A percentile compares a stretch with the other conserved stretches of the same genome.
Conservation (phyloP, 306 rosid genomes). For the apple (Malus domestica) region ASM211411v1 NC_041797.1:8869501-8870000, state of each 20-base stretch:
- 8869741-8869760: not conserved
- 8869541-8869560: too few relatives aligned
- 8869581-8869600: too few relatives aligned
- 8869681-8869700: slow-evolving; percentile 33
- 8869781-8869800: not conserved
- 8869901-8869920: too few relatives aligned
- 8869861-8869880: accelerated
- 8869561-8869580: too few relatives aligned
- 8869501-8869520: accelerated
- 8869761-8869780: not conserved
- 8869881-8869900: too few relatives aligned
- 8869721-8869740: not conserved
- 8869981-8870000: too few relatives aligned
- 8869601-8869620: too few relatives aligned
- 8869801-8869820: not conserved
- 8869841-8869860: accelerated
- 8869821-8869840: too few relatives aligned
- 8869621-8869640: too few relatives aligned
- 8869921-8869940: too few relatives aligned
- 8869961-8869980: accelerated
- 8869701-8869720: slow-evolving; percentile 21
- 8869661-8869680: slow-evolving; percentile 13
- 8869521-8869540: accelerated
- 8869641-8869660: not conserved
- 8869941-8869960: accelerated